These are phyloP conservation scores for Cenococcum geophilum DNA, from an alignment of 495 filamentous ascomycete genomes.

Conservation along the genomic window DNA sequence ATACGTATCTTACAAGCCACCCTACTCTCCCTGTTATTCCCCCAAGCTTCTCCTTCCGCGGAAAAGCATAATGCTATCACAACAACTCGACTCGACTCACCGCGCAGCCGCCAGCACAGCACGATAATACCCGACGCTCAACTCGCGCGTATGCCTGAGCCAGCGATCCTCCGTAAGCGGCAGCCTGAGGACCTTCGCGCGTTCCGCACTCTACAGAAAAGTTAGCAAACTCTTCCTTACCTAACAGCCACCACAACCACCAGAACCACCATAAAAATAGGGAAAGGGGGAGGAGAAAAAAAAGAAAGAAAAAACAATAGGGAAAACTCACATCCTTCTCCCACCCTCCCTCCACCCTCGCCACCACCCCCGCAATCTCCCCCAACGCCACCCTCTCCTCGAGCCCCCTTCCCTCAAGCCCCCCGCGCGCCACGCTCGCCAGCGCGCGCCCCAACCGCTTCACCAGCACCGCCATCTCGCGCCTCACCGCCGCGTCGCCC, in stretches of 20 bases:
- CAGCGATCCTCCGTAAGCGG: constrained; percentile 68
- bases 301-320: too few species aligned
- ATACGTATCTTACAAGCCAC: too few species aligned
- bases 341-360: constrained; percentile 56
- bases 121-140: constrained; percentile 63
- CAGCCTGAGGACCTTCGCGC: constrained; percentile 52
- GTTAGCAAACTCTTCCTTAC: constrained; percentile 22
- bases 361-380: constrained; percentile 60
- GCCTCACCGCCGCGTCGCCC: constrained; percentile 34
- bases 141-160: constrained; percentile 58
- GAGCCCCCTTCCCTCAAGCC: constrained; percentile 55
- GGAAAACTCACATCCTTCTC: constrained; percentile 24
- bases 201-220: constrained; percentile 31
- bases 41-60: too few species aligned
- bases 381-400: constrained; percentile 72
- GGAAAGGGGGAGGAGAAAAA: too few species aligned
- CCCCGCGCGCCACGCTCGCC: constrained; percentile 47
- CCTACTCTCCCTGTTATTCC: too few species aligned
- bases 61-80: too few species aligned
- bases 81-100: not conserved
- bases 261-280: constrained; percentile 33
- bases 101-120: constrained; percentile 43
- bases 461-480: constrained; percentile 51
- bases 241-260: too few species aligned
- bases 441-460: constrained; percentile 58